These are phyloP conservation scores for Kurtzmaniella quercitrusa DNA, from an alignment of 1,139 yeast genomes.

Conservation along the genomic window DNA sequence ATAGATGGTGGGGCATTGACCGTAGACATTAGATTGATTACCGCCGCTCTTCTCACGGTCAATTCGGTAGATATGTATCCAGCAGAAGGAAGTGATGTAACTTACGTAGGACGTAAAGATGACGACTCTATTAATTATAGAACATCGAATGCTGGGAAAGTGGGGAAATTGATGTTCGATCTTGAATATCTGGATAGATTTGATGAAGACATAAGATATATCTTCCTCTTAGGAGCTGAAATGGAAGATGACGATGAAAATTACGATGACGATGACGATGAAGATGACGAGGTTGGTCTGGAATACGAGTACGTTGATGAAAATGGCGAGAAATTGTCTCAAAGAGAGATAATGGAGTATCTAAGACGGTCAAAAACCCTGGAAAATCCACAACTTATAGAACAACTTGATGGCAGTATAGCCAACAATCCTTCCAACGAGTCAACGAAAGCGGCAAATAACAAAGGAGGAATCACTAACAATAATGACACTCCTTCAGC, in stretches of 20 bases:
- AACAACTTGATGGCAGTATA: background rate
- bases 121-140: constrained; percentile 4
- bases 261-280: constrained; percentile 33
- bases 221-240: constrained; percentile 30
- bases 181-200: constrained; percentile 62
- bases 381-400: too few relatives aligned
- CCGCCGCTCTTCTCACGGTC: constrained; percentile 24
- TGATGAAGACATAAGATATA: constrained; percentile 70
- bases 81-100: too few relatives aligned
- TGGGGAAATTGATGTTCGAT: constrained; percentile 52
- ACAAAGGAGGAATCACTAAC: constrained; percentile 2
- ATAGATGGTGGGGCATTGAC: constrained; percentile 54
- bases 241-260: constrained; percentile 41
- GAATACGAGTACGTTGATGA: constrained; percentile 5
- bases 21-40: constrained; percentile 46
- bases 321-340: background rate
- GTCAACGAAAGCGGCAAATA: background rate
- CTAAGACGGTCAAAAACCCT: background rate
- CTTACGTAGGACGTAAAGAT: too few relatives aligned
- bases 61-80: too few relatives aligned
- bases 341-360: background rate
- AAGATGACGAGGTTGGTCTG: constrained; percentile 19
- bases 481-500: constrained; percentile 16
- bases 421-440: constrained; percentile 1
- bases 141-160: constrained; percentile 21